These are phyloP conservation scores for Carex myosuroides DNA, from an alignment of 176 grass and related monocot species.

Conservation along the genomic window DNA sequence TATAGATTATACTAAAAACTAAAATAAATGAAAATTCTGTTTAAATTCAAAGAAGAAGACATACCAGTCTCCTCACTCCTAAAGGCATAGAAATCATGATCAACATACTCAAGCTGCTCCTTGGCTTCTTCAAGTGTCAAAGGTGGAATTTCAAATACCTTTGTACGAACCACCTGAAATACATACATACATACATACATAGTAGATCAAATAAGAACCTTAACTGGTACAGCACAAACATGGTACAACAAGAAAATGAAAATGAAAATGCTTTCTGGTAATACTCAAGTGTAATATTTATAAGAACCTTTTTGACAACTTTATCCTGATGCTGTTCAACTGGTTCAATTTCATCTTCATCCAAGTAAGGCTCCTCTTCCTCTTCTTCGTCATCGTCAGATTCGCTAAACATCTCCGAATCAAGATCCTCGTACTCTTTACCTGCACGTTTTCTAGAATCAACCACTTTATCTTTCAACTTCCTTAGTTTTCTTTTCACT, in stretches of 20 bases:
- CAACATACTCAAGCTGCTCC: slow-evolving; percentile 68
- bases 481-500: slow-evolving; percentile 83
- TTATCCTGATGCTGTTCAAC: slow-evolving; percentile 47
- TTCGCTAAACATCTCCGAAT: background rate
- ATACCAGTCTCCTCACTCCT: slow-evolving; percentile 70
- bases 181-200: background rate
- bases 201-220: background rate
- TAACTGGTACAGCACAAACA: background rate
- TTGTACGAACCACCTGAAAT: slow-evolving; percentile 79
- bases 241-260: background rate
- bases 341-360: slow-evolving; percentile 18
- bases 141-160: slow-evolving; percentile 93
- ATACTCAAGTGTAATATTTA: too few relatives aligned
- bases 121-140: slow-evolving; percentile 80
- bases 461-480: slow-evolving; percentile 89
- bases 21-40: background rate
- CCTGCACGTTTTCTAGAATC: slow-evolving; percentile 22
- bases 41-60: background rate
- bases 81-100: slow-evolving; percentile 84
- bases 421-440: background rate
- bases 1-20: background rate
- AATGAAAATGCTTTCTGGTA: too few relatives aligned
- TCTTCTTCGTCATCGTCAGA: slow-evolving; percentile 4
- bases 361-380: slow-evolving; percentile 13
- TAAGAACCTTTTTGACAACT: slow-evolving; percentile 41